Evolutionary conservation across 1,284 basidiomycete species (phyloP).

Genomic region (Apiotrichum gracile): DNA sequence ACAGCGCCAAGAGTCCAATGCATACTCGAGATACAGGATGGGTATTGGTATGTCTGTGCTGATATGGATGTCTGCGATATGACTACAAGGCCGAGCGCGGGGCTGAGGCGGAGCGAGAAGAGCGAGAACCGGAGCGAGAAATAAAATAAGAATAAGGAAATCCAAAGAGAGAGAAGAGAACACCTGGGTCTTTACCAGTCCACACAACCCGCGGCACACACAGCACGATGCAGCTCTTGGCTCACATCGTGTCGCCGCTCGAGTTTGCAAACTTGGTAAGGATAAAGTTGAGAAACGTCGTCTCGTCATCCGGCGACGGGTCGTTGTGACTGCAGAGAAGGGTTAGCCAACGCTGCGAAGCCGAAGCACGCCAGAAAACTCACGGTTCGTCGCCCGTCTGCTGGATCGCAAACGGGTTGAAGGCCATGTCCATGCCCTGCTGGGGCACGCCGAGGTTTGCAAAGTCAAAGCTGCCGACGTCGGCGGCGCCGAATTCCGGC

Average conservation of each 20-base stretch:
- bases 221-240: too few relatives aligned
- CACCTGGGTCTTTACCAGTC: too few relatives aligned
- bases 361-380: slow-evolving; percentile 12
- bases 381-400: slow-evolving; percentile 40
- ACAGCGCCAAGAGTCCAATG: background rate
- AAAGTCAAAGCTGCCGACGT: slow-evolving; percentile 40
- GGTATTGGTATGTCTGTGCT: slow-evolving; percentile 3
- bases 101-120: too few relatives aligned
- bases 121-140: background rate
- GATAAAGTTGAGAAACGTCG: slow-evolving; percentile 42
- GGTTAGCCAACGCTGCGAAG: slow-evolving; percentile 2
- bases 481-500: slow-evolving; percentile 26
- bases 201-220: too few relatives aligned
- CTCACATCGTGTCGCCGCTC: slow-evolving; percentile 29
- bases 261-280: slow-evolving; percentile 43
- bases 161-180: too few relatives aligned
- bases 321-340: slow-evolving; percentile 8
- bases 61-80: slow-evolving; percentile 1
- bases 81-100: too few relatives aligned
- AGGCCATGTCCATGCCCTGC: slow-evolving; percentile 22
- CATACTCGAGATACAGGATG: slow-evolving; percentile 3
- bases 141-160: background rate
- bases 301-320: slow-evolving; percentile 30
- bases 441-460: slow-evolving; percentile 27
- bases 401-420: slow-evolving; percentile 47